Evolutionary conservation across 2,329 filamentous ascomycete genomes (phyloP), one percentile per base, ranked within the genome.

Genomic region (Aspergillus chevalieri): DNA sequence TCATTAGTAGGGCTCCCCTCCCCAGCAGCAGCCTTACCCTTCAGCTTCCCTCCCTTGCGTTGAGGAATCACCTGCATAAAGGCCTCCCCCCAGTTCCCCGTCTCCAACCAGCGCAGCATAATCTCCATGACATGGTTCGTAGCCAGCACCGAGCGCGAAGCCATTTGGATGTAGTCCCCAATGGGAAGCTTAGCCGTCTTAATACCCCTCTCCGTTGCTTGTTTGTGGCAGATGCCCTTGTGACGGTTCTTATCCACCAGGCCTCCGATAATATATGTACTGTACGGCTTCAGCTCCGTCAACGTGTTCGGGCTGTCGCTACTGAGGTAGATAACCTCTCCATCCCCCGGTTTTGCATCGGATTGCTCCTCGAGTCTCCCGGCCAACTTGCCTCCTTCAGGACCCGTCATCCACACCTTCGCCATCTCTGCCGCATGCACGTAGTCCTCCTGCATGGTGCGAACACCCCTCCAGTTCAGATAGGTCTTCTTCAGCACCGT

Each of bases 111-210:
- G 57, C 83, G 84, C 43, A 95, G 73, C 89, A 98, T 95, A 54
- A 98, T 97, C 71, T 97, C 92, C 43, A 93, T 82, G 1, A 98
- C 93, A 64, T 98, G 93, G 65, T 97, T 98, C 6, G 92, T 96
- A 3, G 92, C 85, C 50, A 98, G 74, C 4, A 98, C 88, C 59
- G 86, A 83, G 28, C 93, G 82, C 60, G 86, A 91, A 49, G 85
- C 80, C 87, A 98, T 94, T 55, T 89, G 80, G 77, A 98, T 85
- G 68, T 89, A 97, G 54, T 97, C 85, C n/a, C 90, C 89, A 60
- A 98, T 97, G 0, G 93, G 93, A 48, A 98, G 70, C 65, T 89
- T 91, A 2, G 92, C 93, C 0, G 93, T 97, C 55, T 86, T 85
- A 59, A 98, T 82, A 0, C 87, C 87, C 53, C 78, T 78, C 48